These are phyloP conservation scores for Ophiostoma montium DNA, from an alignment of 2,329 filamentous ascomycete species.

Conservation along the genomic window DNA sequence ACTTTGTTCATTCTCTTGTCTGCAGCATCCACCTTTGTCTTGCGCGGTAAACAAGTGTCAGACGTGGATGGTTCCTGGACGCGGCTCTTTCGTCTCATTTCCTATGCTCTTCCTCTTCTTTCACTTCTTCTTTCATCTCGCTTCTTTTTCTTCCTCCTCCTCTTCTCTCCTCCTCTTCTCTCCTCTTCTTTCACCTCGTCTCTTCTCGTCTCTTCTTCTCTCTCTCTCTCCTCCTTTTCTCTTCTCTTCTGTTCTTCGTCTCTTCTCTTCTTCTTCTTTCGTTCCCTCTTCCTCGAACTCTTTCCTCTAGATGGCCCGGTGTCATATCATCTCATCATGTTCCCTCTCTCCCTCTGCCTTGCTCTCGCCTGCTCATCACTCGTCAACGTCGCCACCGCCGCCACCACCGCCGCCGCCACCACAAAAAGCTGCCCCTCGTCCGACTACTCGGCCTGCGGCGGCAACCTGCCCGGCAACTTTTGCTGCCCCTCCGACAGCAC, in stretches of 20 bases:
- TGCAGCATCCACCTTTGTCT: no score
- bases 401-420: not conserved
- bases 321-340: not conserved
- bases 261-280: not conserved
- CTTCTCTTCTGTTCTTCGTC: not conserved
- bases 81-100: not conserved
- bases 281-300: not conserved
- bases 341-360: not conserved
- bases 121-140: no score
- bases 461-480: constrained; percentile 11
- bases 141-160: not conserved
- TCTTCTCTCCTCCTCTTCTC: not conserved
- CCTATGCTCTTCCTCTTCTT: not conserved
- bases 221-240: not conserved
- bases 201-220: not conserved
- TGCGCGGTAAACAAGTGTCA: no score
- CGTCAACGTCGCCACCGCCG: not conserved
- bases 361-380: not conserved
- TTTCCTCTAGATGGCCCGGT: no score
- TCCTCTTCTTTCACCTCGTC: not conserved
- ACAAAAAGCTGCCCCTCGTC: not conserved
- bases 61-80: no score
- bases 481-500: constrained; percentile 9
- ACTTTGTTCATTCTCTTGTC: no score
- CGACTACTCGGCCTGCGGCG: constrained; percentile 10